These are phyloP conservation scores for Adenanthera pavonina DNA, from an alignment of 306 rosid species.

Conservation along the genomic window DNA sequence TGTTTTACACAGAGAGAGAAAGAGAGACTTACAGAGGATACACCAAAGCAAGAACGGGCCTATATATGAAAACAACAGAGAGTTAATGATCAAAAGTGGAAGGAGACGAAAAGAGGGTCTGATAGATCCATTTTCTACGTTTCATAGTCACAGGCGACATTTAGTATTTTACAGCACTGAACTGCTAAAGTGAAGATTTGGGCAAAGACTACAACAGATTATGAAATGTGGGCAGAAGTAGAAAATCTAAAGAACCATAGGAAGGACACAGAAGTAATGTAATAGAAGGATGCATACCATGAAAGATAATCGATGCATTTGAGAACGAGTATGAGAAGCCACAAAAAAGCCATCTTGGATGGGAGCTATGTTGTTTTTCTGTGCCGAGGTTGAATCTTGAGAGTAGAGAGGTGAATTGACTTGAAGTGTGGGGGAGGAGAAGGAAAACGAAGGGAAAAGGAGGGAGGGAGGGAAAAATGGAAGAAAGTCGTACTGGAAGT, in stretches of 20 bases:
- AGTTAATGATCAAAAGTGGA: not conserved
- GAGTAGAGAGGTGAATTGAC: not conserved
- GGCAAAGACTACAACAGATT: not conserved
- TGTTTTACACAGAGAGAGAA: not conserved
- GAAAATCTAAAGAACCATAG: not conserved
- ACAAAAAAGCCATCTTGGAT: not conserved
- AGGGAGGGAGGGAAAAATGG: not conserved
- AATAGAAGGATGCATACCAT: not conserved
- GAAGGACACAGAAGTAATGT: not conserved
- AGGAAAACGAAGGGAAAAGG: not conserved
- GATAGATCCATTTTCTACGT: not conserved
- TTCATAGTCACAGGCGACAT: not conserved
- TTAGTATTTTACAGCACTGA: not conserved
- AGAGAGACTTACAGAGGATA: conserved; percentile 5
- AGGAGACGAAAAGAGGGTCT: not conserved
- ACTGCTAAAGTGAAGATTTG: not conserved
- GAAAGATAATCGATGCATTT: not conserved
- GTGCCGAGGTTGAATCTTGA: not conserved
- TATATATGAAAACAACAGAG: not conserved
- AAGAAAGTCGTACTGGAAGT: not conserved
- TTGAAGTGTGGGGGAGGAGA: not conserved
- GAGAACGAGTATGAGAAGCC: not conserved
- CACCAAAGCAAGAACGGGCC: not conserved
- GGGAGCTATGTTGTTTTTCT: not conserved
- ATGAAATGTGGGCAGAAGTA: not conserved